Conservation (phyloP, 306 rosid genomes). For the Astragalus glycyphyllos region DNA sequence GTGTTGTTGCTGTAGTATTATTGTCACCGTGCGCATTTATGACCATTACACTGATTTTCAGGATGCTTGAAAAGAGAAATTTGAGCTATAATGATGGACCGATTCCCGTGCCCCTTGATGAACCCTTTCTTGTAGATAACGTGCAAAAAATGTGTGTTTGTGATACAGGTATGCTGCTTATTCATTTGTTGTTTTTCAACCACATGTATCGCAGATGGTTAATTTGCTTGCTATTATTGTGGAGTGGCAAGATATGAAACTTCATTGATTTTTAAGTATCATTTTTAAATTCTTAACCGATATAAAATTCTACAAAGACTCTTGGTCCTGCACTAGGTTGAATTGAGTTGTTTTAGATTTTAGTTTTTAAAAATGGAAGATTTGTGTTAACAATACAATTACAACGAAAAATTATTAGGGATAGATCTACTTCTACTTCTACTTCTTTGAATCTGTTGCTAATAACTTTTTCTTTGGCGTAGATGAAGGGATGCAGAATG, state of each 20-base stretch:
- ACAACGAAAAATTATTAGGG: background rate
- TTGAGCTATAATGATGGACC: conserved; percentile 88
- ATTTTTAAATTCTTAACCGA: background rate
- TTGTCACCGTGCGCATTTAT: background rate
- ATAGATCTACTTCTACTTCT: too few species aligned
- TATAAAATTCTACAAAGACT: conserved; percentile 8
- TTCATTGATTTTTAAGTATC: conserved; percentile 1
- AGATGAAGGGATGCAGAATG: conserved; percentile 79
- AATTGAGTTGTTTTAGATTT: conserved; percentile 8
- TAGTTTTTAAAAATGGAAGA: background rate
- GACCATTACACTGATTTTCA: conserved; percentile 35
- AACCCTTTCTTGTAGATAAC: conserved; percentile 71
- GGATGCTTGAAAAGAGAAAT: conserved; percentile 96
- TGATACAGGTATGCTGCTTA: conserved; percentile 67
- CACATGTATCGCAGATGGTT: background rate
- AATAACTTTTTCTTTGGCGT: conserved; percentile 37
- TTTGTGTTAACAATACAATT: background rate
- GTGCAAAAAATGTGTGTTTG: conserved; percentile 80
- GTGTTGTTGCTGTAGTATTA: too few species aligned
- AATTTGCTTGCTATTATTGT: conserved; percentile 5
- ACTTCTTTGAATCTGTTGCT: conserved; percentile 38
- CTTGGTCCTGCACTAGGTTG: background rate
- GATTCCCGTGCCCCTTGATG: conserved; percentile 72
- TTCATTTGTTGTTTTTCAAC: background rate
- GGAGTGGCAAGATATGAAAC: background rate